Conservation (phyloP, 2,329 filamentous ascomycete species). For the Onygena corvina region DNA sequence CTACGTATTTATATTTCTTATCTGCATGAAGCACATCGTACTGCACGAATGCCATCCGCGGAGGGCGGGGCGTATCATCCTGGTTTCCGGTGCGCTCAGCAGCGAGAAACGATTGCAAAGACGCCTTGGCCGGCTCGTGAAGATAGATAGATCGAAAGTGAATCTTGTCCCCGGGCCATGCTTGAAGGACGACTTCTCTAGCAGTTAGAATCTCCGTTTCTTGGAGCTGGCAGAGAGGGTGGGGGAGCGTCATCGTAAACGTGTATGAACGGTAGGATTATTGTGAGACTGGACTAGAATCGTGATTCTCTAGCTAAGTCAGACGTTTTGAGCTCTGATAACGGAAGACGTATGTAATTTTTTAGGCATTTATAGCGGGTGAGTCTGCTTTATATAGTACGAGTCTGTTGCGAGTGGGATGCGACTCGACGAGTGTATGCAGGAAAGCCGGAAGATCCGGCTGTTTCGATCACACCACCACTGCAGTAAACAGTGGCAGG, state of each 20-base stretch:
- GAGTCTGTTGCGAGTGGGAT: neutral
- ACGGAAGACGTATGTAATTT: neutral
- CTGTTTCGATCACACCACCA: too few relatives aligned
- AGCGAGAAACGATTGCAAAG: conserved; percentile 38
- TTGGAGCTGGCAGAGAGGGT: conserved; percentile 46
- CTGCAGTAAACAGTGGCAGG: too few relatives aligned
- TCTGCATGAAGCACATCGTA: conserved; percentile 34
- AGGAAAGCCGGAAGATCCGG: too few relatives aligned
- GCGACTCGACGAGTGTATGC: neutral
- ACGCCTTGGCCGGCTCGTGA: conserved; percentile 39
- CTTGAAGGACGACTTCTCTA: conserved; percentile 38
- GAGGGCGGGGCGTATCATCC: conserved; percentile 31
- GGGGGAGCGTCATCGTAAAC: conserved; percentile 21
- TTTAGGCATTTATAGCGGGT: neutral
- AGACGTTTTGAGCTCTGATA: neutral
- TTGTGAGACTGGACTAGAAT: too few relatives aligned
- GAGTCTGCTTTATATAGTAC: too few relatives aligned
- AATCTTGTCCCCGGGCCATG: conserved; percentile 27
- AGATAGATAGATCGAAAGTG: conserved; percentile 42
- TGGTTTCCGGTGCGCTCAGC: conserved; percentile 35
- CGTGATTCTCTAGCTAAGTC: too few relatives aligned
- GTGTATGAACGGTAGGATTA: too few relatives aligned
- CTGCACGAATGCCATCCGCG: conserved; percentile 41
- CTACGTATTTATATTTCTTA: conserved; percentile 43
- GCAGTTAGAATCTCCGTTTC: conserved; percentile 44